A percentile compares a stretch with the other conserved stretches of the same genome.
phyloP scores from a whole-genome alignment of 495 filamentous ascomycete species.

The Articulospora tetracladia region DNA sequence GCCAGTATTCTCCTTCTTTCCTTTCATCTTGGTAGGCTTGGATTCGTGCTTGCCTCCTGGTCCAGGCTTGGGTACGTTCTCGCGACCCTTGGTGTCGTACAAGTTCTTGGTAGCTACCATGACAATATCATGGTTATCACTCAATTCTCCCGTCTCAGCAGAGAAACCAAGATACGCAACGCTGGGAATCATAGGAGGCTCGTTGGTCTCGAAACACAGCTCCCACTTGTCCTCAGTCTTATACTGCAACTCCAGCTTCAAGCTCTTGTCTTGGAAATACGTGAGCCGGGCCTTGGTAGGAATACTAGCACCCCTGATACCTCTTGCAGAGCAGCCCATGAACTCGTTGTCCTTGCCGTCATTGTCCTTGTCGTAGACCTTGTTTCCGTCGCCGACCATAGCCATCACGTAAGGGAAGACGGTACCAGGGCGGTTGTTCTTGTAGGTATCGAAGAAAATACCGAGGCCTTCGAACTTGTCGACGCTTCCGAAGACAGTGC shows the following conservation, averaged over 20 bases:
- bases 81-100: conserved; percentile 54
- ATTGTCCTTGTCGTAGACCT: conserved; percentile 85
- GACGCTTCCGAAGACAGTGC: conserved; percentile 82
- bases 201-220: conserved; percentile 77
- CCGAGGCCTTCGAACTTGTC: conserved; percentile 95
- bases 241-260: conserved; percentile 91
- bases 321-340: conserved; percentile 91
- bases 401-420: conserved; percentile 99
- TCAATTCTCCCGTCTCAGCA: conserved; percentile 93
- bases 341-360: conserved; percentile 93
- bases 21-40: background rate
- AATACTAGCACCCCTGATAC: conserved; percentile 71
- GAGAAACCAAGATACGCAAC: conserved; percentile 94
- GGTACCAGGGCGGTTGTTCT: conserved; percentile 95
- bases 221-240: conserved; percentile 85
- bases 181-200: conserved; percentile 74
- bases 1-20: conserved; percentile 32
- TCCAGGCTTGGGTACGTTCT: conserved; percentile 1
- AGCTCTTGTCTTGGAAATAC: conserved; percentile 93
- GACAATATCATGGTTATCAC: conserved; percentile 97
- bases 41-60: conserved; percentile 25
- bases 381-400: conserved; percentile 91
- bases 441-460: conserved; percentile 98
- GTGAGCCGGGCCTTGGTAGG: conserved; percentile 86
- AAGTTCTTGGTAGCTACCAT: conserved; percentile 83